Conservation (phyloP, 176 grass and related monocot species). For the Elymus sibiricus region DNA sequence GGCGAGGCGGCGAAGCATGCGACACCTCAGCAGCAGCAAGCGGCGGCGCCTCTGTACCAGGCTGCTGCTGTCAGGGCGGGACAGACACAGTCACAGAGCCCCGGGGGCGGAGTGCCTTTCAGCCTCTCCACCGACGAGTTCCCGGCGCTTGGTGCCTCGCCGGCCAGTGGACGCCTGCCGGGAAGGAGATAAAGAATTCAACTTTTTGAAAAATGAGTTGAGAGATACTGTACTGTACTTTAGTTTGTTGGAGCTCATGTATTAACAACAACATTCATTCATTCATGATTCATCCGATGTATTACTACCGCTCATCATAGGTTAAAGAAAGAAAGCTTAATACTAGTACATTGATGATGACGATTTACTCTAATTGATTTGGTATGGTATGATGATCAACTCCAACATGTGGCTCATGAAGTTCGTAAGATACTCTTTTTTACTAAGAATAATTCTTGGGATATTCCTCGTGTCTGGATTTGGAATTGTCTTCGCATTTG, state of each 20-base stretch:
- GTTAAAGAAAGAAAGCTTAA: too few species aligned
- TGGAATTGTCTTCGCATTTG: too few species aligned
- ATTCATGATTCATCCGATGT: too few species aligned
- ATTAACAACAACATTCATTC: too few species aligned
- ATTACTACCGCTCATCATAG: too few species aligned
- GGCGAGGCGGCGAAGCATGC: not conserved
- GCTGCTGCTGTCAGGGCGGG: not conserved
- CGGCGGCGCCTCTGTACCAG: not conserved
- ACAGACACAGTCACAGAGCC: not conserved
- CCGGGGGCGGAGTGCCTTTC: not conserved
- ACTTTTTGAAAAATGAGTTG: not conserved
- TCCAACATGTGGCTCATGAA: too few species aligned
- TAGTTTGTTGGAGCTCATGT: not conserved
- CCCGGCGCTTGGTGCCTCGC: constrained; percentile 9
- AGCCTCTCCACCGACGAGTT: constrained; percentile 16
- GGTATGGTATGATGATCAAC: too few species aligned
- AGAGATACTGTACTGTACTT: not conserved
- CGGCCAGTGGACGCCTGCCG: not conserved
- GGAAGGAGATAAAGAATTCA: not conserved
- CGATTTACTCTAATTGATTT: too few species aligned
- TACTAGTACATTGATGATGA: too few species aligned
- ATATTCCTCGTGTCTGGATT: too few species aligned
- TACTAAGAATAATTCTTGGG: too few species aligned
- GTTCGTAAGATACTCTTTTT: too few species aligned
- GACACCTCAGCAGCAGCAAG: not conserved